A percentile compares a stretch with the other conserved stretches of the same genome.
These are phyloP conservation scores for Lithospermum erythrorhizon DNA, from an alignment of 257 asterid genomes.

Conservation along the genomic window DNA sequence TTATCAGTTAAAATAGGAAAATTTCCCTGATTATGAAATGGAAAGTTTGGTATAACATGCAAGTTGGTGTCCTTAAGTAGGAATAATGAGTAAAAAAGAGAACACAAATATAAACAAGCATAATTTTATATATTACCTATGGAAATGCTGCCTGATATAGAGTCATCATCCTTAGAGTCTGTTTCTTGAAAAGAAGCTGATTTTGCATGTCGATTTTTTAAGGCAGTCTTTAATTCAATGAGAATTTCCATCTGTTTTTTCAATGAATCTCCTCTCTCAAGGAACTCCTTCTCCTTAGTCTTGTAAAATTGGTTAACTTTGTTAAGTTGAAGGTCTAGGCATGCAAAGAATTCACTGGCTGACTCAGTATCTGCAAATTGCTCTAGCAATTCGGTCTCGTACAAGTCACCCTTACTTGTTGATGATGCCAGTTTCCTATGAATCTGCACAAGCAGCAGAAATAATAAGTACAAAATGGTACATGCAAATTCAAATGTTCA, in stretches of 20 bases:
- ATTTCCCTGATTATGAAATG: too few relatives aligned
- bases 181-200: slow-evolving; percentile 25
- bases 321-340: slow-evolving; percentile 71
- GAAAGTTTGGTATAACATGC: too few relatives aligned
- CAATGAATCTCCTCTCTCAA: slow-evolving; percentile 66
- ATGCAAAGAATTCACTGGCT: slow-evolving; percentile 56
- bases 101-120: neutral
- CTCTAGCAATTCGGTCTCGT: slow-evolving; percentile 69
- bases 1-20: too few relatives aligned
- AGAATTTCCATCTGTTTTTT: slow-evolving; percentile 80
- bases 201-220: slow-evolving; percentile 27
- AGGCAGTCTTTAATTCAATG: slow-evolving; percentile 44
- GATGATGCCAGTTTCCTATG: slow-evolving; percentile 45
- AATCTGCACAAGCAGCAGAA: slow-evolving; percentile 32
- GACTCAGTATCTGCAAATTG: slow-evolving; percentile 59
- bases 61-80: neutral
- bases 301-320: slow-evolving; percentile 76
- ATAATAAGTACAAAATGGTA: neutral
- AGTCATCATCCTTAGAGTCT: slow-evolving; percentile 43
- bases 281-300: slow-evolving; percentile 67
- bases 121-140: slow-evolving; percentile 38
- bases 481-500: neutral
- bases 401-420: slow-evolving; percentile 43
- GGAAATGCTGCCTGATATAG: slow-evolving; percentile 66
- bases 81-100: neutral